A percentile compares a stretch with the other conserved stretches of the same genome.
Conservation (phyloP, 371 early-diverging fungal species). For the Dipsacomyces acuminosporus region DNA sequence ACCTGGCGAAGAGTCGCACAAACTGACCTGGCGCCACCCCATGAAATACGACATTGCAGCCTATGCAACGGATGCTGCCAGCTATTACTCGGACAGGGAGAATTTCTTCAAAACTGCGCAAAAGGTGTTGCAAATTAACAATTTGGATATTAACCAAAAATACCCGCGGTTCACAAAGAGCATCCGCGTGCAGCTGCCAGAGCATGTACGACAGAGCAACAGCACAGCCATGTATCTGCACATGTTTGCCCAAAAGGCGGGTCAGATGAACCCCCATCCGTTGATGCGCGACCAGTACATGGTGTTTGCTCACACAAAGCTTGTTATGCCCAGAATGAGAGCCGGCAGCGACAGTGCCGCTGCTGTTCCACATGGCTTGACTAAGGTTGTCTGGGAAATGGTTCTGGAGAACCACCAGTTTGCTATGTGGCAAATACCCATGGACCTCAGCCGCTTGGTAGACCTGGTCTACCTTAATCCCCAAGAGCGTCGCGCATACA, state of each 20-base stretch:
- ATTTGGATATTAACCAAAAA: background rate
- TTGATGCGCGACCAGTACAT: constrained; percentile 4
- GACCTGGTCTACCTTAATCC: background rate
- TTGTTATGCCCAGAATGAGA: background rate
- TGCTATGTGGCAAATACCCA: background rate
- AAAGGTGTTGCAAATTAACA: background rate
- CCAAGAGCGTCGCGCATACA: background rate
- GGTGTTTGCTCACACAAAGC: background rate
- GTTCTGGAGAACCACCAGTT: background rate
- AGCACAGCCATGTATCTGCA: constrained; percentile 3
- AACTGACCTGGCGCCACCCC: background rate
- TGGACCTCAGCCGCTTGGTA: background rate
- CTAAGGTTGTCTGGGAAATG: background rate
- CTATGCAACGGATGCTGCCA: background rate
- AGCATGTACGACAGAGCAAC: background rate
- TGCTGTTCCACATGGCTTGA: background rate
- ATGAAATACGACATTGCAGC: background rate
- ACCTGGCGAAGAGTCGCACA: background rate
- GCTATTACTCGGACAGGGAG: background rate
- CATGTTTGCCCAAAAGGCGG: constrained; percentile 5
- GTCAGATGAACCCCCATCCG: constrained; percentile 10
- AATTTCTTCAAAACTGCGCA: background rate
- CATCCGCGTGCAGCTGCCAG: background rate
- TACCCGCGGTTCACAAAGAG: background rate
- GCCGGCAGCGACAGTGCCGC: background rate